Evolutionary conservation across 2,329 filamentous ascomycete genomes (phyloP).

Genomic region (Iodosphaeria phyllophila): DNA sequence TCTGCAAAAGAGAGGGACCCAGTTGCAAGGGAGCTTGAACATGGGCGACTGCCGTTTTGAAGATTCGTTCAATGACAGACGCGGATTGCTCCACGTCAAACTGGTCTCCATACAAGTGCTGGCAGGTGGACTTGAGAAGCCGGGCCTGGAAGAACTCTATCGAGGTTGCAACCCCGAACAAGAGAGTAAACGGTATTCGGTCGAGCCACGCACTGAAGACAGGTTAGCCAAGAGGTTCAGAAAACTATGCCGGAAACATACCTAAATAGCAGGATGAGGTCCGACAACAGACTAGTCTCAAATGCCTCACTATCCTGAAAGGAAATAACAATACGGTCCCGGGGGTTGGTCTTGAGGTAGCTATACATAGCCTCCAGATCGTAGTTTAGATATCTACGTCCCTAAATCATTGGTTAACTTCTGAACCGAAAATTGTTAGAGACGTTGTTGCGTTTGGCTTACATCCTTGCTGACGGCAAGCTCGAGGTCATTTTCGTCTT

Average conservation of each 20-base stretch:
- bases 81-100: slow-evolving; percentile 63
- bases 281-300: slow-evolving; percentile 51
- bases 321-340: slow-evolving; percentile 46
- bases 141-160: slow-evolving; percentile 63
- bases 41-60: slow-evolving; percentile 44
- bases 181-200: slow-evolving; percentile 56
- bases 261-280: slow-evolving; percentile 51
- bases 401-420: slow-evolving; percentile 18
- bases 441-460: slow-evolving; percentile 8
- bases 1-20: slow-evolving; percentile 41
- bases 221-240: not conserved
- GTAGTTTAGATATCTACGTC: slow-evolving; percentile 53
- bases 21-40: slow-evolving; percentile 37
- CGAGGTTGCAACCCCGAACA: slow-evolving; percentile 69
- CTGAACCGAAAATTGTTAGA: too few species aligned
- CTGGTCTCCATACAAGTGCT: slow-evolving; percentile 47
- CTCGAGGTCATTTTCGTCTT: slow-evolving; percentile 34
- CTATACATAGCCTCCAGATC: slow-evolving; percentile 54
- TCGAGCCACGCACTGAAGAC: slow-evolving; percentile 41
- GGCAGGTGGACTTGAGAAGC: slow-evolving; percentile 48
- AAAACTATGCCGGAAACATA: slow-evolving; percentile 12
- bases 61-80: slow-evolving; percentile 54
- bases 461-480: slow-evolving; percentile 27
- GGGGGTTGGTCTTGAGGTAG: slow-evolving; percentile 32
- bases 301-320: slow-evolving; percentile 75